Evolutionary conservation across 148 eudicot species (phyloP), one percentile per base, ranked within the genome.

Genomic region (Rhododendron griersonianum): DNA sequence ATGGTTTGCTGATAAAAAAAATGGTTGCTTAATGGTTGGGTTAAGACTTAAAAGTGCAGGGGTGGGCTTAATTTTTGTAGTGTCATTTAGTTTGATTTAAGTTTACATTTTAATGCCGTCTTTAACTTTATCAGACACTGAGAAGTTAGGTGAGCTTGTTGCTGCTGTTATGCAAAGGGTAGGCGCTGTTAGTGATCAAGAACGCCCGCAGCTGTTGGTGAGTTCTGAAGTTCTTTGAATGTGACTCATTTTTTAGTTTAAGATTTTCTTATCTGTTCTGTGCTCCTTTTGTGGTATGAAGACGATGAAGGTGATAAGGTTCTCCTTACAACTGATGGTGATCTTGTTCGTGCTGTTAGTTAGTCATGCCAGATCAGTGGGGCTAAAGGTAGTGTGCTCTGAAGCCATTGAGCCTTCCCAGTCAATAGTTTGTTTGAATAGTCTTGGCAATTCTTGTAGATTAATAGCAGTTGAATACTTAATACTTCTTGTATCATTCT

Each of bases 301-400:
- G 99, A 96, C 77, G 98, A 96, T 89, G 99, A 96, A 91, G 93
- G 95, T 83, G 99, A 96, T 88, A 94, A 91, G 89, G 98, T 96
- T 74, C 90, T 94, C 80, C 98, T 96, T 85, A 91, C 95, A 21
- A 90, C 95, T 35, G 98, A 94, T 89, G 88, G 91, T 81, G 99
- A 96, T 91, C 95, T 96, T 83, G 84, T 87, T 83, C 90, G 92
- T 85, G 99, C 99, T 81, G 35, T 33, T 33, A 33, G 96, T 91
- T 80, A 85, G 86, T 89, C 94, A 96, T 90, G 98, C 98, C 83
- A 94, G 92, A 93, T 90, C 96, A 57, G 83, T 35, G 21, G 98
- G 98, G 74, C 93, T 89, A 88, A 96, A 95, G 99, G 99, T 96
- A 91, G 59, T 69, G 23, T 78, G 7, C 44, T 81, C 82, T 67